Percentiles rank a stretch among this genome's conserved stretches.
Conservation (phyloP, 2,329 filamentous ascomycete genomes). For the Cladorrhinum sp. region DNA sequence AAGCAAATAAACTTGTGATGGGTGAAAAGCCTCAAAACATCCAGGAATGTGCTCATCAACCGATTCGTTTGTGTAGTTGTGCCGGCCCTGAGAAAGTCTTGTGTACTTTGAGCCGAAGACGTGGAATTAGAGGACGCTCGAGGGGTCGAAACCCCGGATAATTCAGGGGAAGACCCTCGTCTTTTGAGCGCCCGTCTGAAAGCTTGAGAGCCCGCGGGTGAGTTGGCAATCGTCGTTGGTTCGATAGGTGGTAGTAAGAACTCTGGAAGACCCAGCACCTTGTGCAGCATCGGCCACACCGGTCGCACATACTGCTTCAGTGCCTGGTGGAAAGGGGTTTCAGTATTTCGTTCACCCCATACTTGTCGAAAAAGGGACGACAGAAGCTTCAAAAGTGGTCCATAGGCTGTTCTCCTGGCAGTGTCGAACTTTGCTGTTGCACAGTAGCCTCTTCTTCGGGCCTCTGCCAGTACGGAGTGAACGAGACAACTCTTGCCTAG, state of each 20-base stretch:
- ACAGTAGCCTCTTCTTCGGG: conserved; percentile 60
- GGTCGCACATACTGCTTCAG: conserved; percentile 62
- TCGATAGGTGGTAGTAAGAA: conserved; percentile 61
- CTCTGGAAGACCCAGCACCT: conserved; percentile 61
- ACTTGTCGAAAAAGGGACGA: conserved; percentile 66
- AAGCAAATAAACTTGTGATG: conserved; percentile 84
- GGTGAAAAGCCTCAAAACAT: conserved; percentile 78
- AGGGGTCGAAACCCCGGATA: conserved; percentile 36
- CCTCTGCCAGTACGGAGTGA: conserved; percentile 60
- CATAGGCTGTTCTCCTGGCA: conserved; percentile 58
- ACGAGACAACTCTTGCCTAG: conserved; percentile 65
- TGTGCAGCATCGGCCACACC: conserved; percentile 62
- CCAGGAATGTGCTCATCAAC: conserved; percentile 83
- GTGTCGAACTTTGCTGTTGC: conserved; percentile 65
- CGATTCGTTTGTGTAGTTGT: conserved; percentile 64
- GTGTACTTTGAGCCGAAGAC: conserved; percentile 49
- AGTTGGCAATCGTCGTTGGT: conserved; percentile 30
- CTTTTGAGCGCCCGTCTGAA: conserved; percentile 36
- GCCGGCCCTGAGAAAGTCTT: conserved; percentile 59
- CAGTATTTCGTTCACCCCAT: conserved; percentile 63
- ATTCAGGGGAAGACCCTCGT: conserved; percentile 50
- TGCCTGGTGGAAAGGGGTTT: conserved; percentile 60
- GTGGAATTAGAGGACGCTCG: conserved; percentile 37
- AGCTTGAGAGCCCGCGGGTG: conserved; percentile 35
- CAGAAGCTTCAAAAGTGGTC: conserved; percentile 60